phyloP scores from a whole-genome alignment of 495 filamentous ascomycete species.

The Echria macrotheca region DNA sequence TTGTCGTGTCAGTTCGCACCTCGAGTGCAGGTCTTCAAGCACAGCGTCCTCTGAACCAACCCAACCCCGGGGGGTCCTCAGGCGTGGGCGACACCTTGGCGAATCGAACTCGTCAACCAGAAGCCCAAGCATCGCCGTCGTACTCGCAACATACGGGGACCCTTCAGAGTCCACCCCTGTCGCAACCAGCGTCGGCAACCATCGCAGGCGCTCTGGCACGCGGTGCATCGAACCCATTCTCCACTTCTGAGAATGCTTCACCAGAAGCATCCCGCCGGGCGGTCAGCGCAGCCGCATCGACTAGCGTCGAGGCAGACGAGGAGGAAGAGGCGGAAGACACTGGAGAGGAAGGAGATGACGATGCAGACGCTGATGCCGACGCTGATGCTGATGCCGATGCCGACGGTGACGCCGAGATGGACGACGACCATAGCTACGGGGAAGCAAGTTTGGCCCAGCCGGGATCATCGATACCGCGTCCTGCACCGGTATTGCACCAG shows the following conservation, averaged over 20 bases:
- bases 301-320: slow-evolving; percentile 18
- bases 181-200: neutral
- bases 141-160: too few species aligned
- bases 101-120: neutral
- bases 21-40: slow-evolving; percentile 26
- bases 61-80: slow-evolving; percentile 5
- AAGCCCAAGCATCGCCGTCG: neutral
- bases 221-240: too few species aligned
- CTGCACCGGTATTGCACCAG: too few species aligned
- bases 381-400: slow-evolving; percentile 16
- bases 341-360: slow-evolving; percentile 12
- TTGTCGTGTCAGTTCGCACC: slow-evolving; percentile 38
- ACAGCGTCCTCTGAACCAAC: slow-evolving; percentile 29
- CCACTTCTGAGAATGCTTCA: too few species aligned
- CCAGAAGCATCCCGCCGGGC: too few species aligned
- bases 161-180: slow-evolving; percentile 1
- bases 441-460: slow-evolving; percentile 14
- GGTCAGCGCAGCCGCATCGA: slow-evolving; percentile 16
- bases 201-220: slow-evolving; percentile 5
- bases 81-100: neutral
- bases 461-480: neutral
- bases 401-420: slow-evolving; percentile 24
- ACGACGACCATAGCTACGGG: slow-evolving; percentile 32
- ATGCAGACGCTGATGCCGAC: slow-evolving; percentile 25
- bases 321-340: slow-evolving; percentile 19